phyloP scores from a whole-genome alignment of 2,329 filamentous ascomycete genomes.

The Sarocladium brachiariae region DNA sequence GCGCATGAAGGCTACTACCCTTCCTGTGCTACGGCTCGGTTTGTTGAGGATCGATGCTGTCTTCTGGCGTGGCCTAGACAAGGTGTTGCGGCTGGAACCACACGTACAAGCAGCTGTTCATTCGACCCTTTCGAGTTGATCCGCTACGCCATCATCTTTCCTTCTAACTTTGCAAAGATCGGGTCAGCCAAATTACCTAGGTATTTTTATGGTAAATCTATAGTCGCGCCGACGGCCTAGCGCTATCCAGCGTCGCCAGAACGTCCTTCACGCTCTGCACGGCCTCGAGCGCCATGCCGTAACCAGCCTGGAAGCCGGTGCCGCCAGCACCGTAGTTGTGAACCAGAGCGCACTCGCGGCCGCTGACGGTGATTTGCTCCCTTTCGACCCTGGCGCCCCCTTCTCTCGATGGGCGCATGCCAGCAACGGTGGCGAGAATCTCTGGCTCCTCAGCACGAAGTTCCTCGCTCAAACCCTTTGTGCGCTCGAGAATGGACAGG shows the following conservation, averaged over 20 bases:
- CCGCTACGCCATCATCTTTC: background rate
- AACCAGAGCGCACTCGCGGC: constrained; percentile 21
- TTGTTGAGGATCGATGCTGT: constrained; percentile 17
- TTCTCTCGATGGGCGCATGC: constrained; percentile 28
- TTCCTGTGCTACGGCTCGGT: constrained; percentile 15
- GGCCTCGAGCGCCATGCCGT: constrained; percentile 31
- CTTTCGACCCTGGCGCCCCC: constrained; percentile 39
- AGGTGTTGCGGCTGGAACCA: constrained; percentile 14
- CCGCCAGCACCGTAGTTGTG: constrained; percentile 40
- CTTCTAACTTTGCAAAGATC: too few relatives aligned
- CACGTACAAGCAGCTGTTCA: constrained; percentile 12
- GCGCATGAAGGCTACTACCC: constrained; percentile 14
- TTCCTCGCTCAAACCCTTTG: constrained; percentile 23
- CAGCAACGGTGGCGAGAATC: constrained; percentile 25
- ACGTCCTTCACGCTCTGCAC: constrained; percentile 23
- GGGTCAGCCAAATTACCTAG: too few relatives aligned
- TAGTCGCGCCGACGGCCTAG: background rate
- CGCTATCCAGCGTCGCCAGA: constrained; percentile 13
- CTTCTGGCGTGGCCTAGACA: constrained; percentile 17
- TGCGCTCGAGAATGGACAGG: constrained; percentile 29
- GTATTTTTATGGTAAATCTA: background rate
- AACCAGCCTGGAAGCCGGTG: constrained; percentile 37
- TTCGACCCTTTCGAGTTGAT: background rate
- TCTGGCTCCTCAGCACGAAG: constrained; percentile 20
- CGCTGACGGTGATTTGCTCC: constrained; percentile 22